A percentile compares a stretch with the other conserved stretches of the same genome.
Evolutionary conservation across 495 filamentous ascomycete species (phyloP).

Genomic region (Glarea lozoyensis): DNA sequence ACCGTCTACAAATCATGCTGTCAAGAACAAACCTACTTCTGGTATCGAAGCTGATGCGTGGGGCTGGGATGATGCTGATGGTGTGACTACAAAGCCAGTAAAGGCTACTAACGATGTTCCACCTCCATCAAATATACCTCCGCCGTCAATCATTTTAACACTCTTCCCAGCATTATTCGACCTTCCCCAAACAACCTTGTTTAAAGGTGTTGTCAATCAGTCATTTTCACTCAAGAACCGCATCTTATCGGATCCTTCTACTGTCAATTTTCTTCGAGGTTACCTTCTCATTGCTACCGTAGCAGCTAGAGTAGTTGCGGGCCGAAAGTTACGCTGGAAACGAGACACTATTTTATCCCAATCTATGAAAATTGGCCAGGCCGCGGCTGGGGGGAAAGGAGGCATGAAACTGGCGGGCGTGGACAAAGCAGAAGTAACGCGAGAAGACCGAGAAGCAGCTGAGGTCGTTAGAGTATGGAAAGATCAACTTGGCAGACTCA

Average conservation of each 20-base stretch:
- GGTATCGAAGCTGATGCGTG: constrained; percentile 20
- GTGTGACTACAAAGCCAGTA: constrained; percentile 5
- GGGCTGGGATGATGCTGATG: constrained; percentile 21
- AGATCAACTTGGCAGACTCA: constrained; percentile 51
- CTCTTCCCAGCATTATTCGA: constrained; percentile 61
- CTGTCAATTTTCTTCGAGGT: constrained; percentile 42
- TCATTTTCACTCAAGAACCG: constrained; percentile 43
- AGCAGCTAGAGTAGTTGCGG: constrained; percentile 72
- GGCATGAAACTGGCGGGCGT: constrained; percentile 88
- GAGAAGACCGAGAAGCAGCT: constrained; percentile 79
- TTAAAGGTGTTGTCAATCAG: constrained; percentile 44
- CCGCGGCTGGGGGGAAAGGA: constrained; percentile 50
- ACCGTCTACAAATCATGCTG: neutral
- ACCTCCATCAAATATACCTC: constrained; percentile 83
- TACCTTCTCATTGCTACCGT: constrained; percentile 53
- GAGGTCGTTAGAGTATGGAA: constrained; percentile 72
- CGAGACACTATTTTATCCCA: constrained; percentile 79
- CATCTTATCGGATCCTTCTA: constrained; percentile 46
- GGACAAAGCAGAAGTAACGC: constrained; percentile 67
- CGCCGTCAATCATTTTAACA: constrained; percentile 73
- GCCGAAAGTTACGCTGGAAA: constrained; percentile 82
- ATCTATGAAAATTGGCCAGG: constrained; percentile 74
- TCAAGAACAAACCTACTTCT: constrained; percentile 9
- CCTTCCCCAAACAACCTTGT: constrained; percentile 39
- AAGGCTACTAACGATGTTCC: no score